Evolutionary conservation across 441 rosid genomes (phyloP).

Genomic region (Gossypium gossypioides): DNA sequence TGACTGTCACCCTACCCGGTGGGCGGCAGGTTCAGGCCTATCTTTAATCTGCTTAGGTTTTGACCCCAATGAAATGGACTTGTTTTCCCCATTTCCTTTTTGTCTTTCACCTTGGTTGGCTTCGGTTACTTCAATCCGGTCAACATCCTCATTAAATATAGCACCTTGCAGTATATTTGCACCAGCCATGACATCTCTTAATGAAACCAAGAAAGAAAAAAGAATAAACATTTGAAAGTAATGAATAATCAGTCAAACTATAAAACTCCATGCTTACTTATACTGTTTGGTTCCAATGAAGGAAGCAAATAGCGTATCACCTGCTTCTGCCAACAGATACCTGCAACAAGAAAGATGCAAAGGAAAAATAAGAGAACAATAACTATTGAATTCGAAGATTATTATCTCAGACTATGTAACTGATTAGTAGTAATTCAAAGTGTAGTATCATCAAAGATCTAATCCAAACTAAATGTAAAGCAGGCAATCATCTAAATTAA

Average conservation of each 20-base stretch:
- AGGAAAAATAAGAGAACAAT: constrained; percentile 1
- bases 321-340: constrained; percentile 88
- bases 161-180: constrained; percentile 92
- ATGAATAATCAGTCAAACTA: constrained; percentile 8
- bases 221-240: constrained; percentile 3
- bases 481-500: constrained; percentile 1
- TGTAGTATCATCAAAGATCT: neutral
- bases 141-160: constrained; percentile 71
- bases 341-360: constrained; percentile 28
- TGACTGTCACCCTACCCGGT: constrained; percentile 50
- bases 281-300: constrained; percentile 91
- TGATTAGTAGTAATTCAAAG: neutral
- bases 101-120: constrained; percentile 30
- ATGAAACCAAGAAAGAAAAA: constrained; percentile 7
- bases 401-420: neutral
- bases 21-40: constrained; percentile 84
- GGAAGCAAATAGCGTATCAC: constrained; percentile 91
- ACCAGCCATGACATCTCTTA: constrained; percentile 88
- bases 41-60: constrained; percentile 47
- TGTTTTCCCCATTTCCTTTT: constrained; percentile 40
- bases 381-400: neutral
- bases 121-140: constrained; percentile 34
- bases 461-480: neutral
- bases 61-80: constrained; percentile 32
- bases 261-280: constrained; percentile 44